These are phyloP conservation scores for Neoarthrinium moseri DNA, from an alignment of 2,329 filamentous ascomycete genomes.

Conservation along the genomic window DNA sequence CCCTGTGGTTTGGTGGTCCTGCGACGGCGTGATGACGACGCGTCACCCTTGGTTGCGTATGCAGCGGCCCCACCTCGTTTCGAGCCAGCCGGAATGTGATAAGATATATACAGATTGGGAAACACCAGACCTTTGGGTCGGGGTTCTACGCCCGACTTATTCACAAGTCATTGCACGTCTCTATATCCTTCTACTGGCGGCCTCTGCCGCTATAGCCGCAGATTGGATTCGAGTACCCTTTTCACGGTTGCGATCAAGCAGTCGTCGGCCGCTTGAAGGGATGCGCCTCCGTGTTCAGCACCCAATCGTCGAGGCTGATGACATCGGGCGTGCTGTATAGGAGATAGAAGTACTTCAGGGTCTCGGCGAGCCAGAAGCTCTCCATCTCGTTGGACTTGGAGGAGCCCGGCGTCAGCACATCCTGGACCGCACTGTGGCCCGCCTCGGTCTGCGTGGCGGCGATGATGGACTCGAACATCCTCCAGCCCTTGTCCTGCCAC, in stretches of 20 bases:
- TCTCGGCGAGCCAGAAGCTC: conserved; percentile 89
- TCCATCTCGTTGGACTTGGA: conserved; percentile 67
- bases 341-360: conserved; percentile 88
- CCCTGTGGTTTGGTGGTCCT: too few species aligned
- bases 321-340: conserved; percentile 64
- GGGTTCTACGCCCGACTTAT: not conserved
- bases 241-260: not conserved
- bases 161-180: not conserved
- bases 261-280: conserved; percentile 47
- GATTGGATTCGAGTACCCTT: not conserved
- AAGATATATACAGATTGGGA: not conserved
- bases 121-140: not conserved
- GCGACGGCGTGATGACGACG: conserved; percentile 8
- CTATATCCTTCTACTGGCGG: not conserved
- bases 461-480: conserved; percentile 75
- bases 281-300: conserved; percentile 64
- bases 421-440: conserved; percentile 68
- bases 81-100: not conserved
- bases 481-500: conserved; percentile 83
- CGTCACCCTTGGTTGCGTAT: not conserved
- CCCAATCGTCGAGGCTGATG: conserved; percentile 68
- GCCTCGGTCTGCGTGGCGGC: conserved; percentile 63
- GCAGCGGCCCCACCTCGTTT: not conserved
- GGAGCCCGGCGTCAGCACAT: conserved; percentile 51
- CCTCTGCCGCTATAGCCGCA: not conserved